phyloP scores from a whole-genome alignment of 2,329 filamentous ascomycete species.

The Alternaria arbusti region DNA sequence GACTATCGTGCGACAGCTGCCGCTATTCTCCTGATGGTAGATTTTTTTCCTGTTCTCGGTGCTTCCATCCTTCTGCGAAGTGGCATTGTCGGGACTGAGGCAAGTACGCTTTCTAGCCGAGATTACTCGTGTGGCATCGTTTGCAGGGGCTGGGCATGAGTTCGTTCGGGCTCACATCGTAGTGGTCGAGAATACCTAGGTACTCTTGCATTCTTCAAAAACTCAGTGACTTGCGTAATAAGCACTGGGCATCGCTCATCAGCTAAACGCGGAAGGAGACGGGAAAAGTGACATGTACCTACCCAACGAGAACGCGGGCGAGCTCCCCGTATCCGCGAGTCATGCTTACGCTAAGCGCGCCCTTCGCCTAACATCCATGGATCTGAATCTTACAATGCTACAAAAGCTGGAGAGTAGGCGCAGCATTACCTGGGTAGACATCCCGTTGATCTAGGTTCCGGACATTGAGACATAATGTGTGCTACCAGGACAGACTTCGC shows the following conservation, averaged over 20 bases:
- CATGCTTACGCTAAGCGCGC: background rate
- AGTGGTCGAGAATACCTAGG: background rate
- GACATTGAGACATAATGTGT: background rate
- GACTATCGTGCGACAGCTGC: background rate
- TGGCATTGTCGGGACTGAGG: background rate
- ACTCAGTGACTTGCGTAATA: background rate
- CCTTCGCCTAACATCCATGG: background rate
- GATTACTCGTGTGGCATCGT: background rate
- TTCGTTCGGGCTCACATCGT: background rate
- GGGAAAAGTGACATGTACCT: background rate
- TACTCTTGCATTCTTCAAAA: background rate
- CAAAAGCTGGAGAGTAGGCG: background rate
- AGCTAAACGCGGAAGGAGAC: background rate
- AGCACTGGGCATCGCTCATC: background rate
- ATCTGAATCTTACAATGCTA: background rate
- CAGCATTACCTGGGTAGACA: background rate
- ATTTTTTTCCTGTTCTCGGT: background rate
- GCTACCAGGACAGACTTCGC: conserved; percentile 6
- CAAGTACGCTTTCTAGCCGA: background rate
- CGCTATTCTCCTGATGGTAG: background rate
- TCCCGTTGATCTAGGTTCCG: background rate
- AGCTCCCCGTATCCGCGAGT: background rate
- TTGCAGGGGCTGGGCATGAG: background rate
- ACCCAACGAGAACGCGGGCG: background rate
- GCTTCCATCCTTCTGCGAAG: background rate